Evolutionary conservation across 1,139 yeast species (phyloP).

Genomic region (Debaryomyces fabryi): DNA sequence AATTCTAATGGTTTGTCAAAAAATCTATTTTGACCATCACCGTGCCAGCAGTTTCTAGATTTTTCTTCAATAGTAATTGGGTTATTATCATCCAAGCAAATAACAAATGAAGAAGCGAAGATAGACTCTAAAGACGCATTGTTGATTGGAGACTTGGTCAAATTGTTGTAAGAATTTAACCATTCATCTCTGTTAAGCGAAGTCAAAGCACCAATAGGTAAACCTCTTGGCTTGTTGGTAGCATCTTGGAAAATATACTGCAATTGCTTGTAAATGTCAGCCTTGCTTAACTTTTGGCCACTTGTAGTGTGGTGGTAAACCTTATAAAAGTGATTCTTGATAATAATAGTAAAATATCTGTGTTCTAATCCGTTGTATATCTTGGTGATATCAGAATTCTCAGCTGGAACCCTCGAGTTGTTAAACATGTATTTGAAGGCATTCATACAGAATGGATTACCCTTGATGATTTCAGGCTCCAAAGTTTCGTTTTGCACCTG

Average conservation of each 20-base stretch:
- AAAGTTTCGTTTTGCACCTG: constrained; percentile 60
- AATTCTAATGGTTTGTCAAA: constrained; percentile 92
- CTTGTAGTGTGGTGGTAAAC: constrained; percentile 64
- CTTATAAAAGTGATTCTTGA: constrained; percentile 82
- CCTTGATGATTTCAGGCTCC: constrained; percentile 80
- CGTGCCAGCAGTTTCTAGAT: constrained; percentile 91
- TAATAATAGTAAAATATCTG: constrained; percentile 71
- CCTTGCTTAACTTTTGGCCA: constrained; percentile 59
- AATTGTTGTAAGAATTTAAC: constrained; percentile 61
- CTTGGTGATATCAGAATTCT: constrained; percentile 59
- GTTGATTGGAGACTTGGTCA: constrained; percentile 60
- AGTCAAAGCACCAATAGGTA: constrained; percentile 78
- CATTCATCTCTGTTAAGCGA: constrained; percentile 87
- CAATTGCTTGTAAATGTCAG: constrained; percentile 69
- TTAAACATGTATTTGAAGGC: constrained; percentile 91
- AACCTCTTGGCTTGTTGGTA: constrained; percentile 37
- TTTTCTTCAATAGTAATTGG: constrained; percentile 87
- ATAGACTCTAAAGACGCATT: constrained; percentile 65
- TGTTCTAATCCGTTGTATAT: constrained; percentile 53
- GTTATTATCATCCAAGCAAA: constrained; percentile 72
- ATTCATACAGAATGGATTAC: constrained; percentile 90
- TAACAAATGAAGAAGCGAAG: constrained; percentile 76
- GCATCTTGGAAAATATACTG: constrained; percentile 53
- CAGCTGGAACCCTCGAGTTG: constrained; percentile 78
- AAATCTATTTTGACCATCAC: constrained; percentile 87